Evolutionary conservation across 345 rosid species (phyloP), one percentile per base, ranked within the genome.

Genomic region (Gossypium australe): DNA sequence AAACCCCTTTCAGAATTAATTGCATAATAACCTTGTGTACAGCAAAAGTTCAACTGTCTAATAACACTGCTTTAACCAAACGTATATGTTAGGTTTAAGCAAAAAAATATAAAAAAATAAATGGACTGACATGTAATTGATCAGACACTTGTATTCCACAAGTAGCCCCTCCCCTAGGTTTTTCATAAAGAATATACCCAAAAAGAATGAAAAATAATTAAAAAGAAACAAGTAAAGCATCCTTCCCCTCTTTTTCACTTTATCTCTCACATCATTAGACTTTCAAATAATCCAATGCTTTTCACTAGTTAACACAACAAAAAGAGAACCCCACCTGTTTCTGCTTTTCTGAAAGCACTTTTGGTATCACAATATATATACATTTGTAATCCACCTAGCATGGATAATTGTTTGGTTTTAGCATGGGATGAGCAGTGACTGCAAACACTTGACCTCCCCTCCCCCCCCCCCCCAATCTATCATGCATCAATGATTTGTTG

Each of bases 281-380:
- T 17, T 76, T 70, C 44, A 60, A 14, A 7, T 48, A 48, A 65
- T 72, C 52, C 11, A 44, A 45, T 34, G 25, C 71, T 49, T 75
- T 70, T 80, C 43, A 51, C 16, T 71, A 5, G 53, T 29, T n/a
- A 64, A 3, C 49, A 70, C 16, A 75, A 77, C 82, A 75, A 72
- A 68, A 77, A 45, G 56, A 72, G 38, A 72, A 44, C 68, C 3
- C 11, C 72, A 17, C 17, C 29, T 25, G n/a, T 18, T 9, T 48
- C 44, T 16, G 59, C 72, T 69, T 69, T 11, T 25, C 53, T 20
- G 25, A 71, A 71, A 11, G 7, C 17, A n/a, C 41, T 27, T 27
- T 25, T 52, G 60, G 47, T 29, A 16, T 56, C 76, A 71, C 10
- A 20, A 9, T 0, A 17, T 55, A 25, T 25, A 75, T 52, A 18